phyloP scores from a whole-genome alignment of 768 basidiomycete species.

The Baorangia bicolor region DNA sequence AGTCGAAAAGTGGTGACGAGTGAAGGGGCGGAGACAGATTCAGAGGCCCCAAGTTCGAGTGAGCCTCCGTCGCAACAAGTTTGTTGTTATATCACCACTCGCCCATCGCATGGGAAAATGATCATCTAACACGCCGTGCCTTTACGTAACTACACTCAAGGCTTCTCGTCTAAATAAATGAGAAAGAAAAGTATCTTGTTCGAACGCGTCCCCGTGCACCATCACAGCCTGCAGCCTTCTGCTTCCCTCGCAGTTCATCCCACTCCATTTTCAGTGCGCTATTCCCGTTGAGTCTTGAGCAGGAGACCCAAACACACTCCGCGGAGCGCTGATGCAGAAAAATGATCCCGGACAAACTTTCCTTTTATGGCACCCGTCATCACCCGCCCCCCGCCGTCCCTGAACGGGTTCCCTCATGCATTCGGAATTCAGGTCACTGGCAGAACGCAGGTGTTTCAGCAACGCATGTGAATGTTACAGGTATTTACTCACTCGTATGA shows the following conservation, averaged over 20 bases:
- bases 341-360: constrained; percentile 9
- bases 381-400: constrained; percentile 20
- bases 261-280: neutral
- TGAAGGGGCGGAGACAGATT: neutral
- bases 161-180: constrained; percentile 14
- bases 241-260: constrained; percentile 1
- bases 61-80: constrained; percentile 30
- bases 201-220: neutral
- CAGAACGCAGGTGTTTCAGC: constrained; percentile 12
- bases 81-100: constrained; percentile 29
- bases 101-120: constrained; percentile 27
- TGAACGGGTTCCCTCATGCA: constrained; percentile 24
- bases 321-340: constrained; percentile 18
- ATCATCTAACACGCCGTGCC: constrained; percentile 4
- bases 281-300: neutral
- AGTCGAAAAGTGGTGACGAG: constrained; percentile 5
- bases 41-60: too few relatives aligned
- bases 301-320: constrained; percentile 4
- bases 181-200: neutral
- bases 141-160: constrained; percentile 23
- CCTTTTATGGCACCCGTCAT: constrained; percentile 16
- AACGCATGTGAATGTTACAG: constrained; percentile 4
- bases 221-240: constrained; percentile 7
- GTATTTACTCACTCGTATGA: neutral
- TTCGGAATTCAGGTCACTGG: neutral